phyloP scores from a whole-genome alignment of 495 filamentous ascomycete species.

The Aspergillus indologenus region DNA sequence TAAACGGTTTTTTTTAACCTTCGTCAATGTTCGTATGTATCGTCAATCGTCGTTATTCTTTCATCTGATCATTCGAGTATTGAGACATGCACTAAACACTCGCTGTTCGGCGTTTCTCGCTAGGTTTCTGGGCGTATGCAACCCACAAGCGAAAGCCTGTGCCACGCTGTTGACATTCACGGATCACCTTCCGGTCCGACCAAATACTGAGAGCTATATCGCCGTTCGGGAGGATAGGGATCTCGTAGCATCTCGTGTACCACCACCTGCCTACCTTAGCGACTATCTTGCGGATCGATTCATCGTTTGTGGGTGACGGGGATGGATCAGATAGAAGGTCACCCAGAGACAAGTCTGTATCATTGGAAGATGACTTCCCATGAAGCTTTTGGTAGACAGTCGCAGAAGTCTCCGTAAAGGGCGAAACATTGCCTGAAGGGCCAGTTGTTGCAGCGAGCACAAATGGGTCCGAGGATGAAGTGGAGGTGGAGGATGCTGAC shows the following conservation, averaged over 20 bases:
- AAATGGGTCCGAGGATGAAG: conserved; percentile 21
- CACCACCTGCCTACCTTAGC: conserved; percentile 92
- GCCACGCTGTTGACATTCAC: conserved; percentile 80
- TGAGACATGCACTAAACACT: conserved; percentile 33
- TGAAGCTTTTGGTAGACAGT: conserved; percentile 22
- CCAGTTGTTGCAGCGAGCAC: conserved; percentile 25
- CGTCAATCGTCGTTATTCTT: conserved; percentile 17
- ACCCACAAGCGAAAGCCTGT: conserved; percentile 89
- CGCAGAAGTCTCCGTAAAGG: conserved; percentile 27
- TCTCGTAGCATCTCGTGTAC: conserved; percentile 91
- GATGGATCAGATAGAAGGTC: conserved; percentile 66
- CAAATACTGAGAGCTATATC: conserved; percentile 67
- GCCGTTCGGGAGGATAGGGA: conserved; percentile 51
- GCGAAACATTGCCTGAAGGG: conserved; percentile 29
- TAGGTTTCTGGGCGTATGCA: conserved; percentile 83
- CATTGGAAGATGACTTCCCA: conserved; percentile 38
- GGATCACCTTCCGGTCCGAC: conserved; percentile 69
- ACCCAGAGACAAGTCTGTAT: conserved; percentile 57
- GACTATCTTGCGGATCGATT: conserved; percentile 86
- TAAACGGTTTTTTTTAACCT: background rate
- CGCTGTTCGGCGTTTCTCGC: conserved; percentile 56
- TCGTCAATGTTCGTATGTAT: conserved; percentile 10
- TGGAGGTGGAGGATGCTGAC: conserved; percentile 38
- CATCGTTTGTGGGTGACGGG: conserved; percentile 58
- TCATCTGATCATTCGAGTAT: background rate